Conservation (phyloP, 495 filamentous ascomycete species). For the Penicillium odoratum region DNA sequence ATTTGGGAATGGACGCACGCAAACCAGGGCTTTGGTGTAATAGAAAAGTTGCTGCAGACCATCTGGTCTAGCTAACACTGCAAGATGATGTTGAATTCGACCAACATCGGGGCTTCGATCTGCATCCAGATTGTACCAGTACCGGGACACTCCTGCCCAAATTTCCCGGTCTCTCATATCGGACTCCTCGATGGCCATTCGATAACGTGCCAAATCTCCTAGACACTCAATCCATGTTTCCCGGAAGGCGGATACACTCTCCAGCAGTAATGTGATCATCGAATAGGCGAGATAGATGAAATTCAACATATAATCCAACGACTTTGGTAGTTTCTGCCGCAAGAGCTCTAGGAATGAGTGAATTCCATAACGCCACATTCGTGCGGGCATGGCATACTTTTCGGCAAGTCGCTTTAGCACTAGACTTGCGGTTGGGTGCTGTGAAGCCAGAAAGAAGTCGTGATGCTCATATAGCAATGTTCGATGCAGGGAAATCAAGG, state of each 20-base stretch:
- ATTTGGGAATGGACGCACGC: conserved; percentile 53
- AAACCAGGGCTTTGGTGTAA: conserved; percentile 58
- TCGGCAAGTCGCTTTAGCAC: conserved; percentile 58
- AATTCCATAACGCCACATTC: conserved; percentile 86
- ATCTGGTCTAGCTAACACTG: conserved; percentile 75
- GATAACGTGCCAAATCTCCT: conserved; percentile 71
- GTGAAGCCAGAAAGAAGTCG: conserved; percentile 77
- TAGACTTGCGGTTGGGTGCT: conserved; percentile 67
- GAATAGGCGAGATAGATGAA: conserved; percentile 83
- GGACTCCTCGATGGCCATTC: conserved; percentile 78
- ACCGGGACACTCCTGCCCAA: conserved; percentile 74
- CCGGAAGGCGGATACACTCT: conserved; percentile 72
- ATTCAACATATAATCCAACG: conserved; percentile 74
- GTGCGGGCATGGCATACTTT: conserved; percentile 76
- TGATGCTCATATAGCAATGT: conserved; percentile 77
- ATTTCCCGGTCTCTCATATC: conserved; percentile 69
- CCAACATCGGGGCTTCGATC: conserved; percentile 70
- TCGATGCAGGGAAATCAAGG: conserved; percentile 68
- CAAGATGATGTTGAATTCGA: conserved; percentile 81
- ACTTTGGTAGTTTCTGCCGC: conserved; percentile 65
- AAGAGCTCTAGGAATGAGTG: conserved; percentile 75
- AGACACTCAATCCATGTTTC: conserved; percentile 93
- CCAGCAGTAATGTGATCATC: conserved; percentile 75
- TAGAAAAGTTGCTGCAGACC: conserved; percentile 72
- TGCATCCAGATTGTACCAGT: conserved; percentile 80